These are phyloP conservation scores for Candida sp. DNA, from an alignment of 1,139 yeast genomes.

Conservation along the genomic window DNA sequence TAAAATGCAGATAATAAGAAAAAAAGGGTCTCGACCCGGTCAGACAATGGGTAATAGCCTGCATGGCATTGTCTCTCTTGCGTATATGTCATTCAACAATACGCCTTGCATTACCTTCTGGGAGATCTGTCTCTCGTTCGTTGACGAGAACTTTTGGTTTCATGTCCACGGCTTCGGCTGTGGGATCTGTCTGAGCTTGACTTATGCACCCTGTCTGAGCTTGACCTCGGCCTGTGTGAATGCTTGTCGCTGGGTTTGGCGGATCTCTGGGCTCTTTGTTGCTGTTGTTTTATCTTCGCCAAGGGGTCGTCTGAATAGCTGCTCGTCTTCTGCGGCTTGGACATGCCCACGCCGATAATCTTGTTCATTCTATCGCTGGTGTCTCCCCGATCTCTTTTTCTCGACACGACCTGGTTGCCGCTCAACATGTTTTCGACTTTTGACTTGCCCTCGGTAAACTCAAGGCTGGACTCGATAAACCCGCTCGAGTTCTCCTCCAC, in stretches of 20 bases:
- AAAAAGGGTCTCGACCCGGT: background rate
- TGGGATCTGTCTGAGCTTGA: background rate
- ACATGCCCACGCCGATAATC: slow-evolving; percentile 19
- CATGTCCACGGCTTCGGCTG: slow-evolving; percentile 1
- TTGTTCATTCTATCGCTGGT: slow-evolving; percentile 17
- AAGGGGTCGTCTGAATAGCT: slow-evolving; percentile 55
- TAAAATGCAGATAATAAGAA: background rate
- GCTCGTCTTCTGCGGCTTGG: slow-evolving; percentile 17
- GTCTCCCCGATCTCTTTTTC: slow-evolving; percentile 8
- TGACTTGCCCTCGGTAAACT: slow-evolving; percentile 37
- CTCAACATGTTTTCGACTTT: slow-evolving; percentile 37
- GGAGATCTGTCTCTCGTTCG: slow-evolving; percentile 4
- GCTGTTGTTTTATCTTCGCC: slow-evolving; percentile 48
- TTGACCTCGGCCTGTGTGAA: slow-evolving; percentile 15
- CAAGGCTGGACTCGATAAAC: slow-evolving; percentile 36
- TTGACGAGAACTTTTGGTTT: background rate
- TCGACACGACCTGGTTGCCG: slow-evolving; percentile 20
- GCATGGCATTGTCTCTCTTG: background rate
- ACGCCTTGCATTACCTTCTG: background rate
- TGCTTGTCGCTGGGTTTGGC: slow-evolving; percentile 6
- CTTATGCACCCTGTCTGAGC: slow-evolving; percentile 6
- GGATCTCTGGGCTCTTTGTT: slow-evolving; percentile 14
- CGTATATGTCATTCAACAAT: background rate
- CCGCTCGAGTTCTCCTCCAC: slow-evolving; percentile 28
- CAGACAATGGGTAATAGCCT: background rate